These are phyloP conservation scores for Trichoderma sp. DNA, from an alignment of 2,329 filamentous ascomycete species.

Conservation along the genomic window DNA sequence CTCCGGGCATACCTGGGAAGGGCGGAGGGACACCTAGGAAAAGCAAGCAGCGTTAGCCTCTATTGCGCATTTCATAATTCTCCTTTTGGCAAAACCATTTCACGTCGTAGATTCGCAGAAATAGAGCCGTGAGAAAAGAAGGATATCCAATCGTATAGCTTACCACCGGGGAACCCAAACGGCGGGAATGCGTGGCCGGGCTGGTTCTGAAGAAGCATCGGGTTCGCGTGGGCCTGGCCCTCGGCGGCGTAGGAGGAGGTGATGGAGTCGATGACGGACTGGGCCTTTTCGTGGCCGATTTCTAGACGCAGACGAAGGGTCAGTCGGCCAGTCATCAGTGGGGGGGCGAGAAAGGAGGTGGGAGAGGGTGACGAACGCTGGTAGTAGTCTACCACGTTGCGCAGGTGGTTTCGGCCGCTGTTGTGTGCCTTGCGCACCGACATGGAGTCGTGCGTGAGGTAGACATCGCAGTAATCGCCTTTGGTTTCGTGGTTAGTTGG, in stretches of 20 bases:
- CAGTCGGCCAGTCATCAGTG: neutral
- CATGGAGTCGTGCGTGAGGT: slow-evolving; percentile 99
- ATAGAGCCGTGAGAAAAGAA: no score
- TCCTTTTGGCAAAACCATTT: no score
- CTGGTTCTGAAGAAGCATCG: slow-evolving; percentile 74
- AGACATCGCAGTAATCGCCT: slow-evolving; percentile 99
- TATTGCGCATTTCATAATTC: no score
- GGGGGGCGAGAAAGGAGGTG: neutral
- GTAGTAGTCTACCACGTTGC: slow-evolving; percentile 98
- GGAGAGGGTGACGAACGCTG: slow-evolving; percentile 63
- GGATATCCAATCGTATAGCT: neutral
- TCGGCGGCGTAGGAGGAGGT: slow-evolving; percentile 94
- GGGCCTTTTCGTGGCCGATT: slow-evolving; percentile 97
- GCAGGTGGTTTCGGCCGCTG: slow-evolving; percentile 90
- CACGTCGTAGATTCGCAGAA: no score
- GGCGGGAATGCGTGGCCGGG: slow-evolving; percentile 52
- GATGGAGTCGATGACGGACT: slow-evolving; percentile 97
- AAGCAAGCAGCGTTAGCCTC: neutral
- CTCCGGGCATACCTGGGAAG: slow-evolving; percentile 55
- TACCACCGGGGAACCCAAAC: slow-evolving; percentile 63
- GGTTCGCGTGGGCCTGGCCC: slow-evolving; percentile 83
- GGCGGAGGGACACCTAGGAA: slow-evolving; percentile 57
- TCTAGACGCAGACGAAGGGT: slow-evolving; percentile 52
- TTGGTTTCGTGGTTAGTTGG: slow-evolving; percentile 5
- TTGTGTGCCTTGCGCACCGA: slow-evolving; percentile 99